Evolutionary conservation across 2,329 filamentous ascomycete genomes (phyloP).

Genomic region (Balansia obtecta): DNA sequence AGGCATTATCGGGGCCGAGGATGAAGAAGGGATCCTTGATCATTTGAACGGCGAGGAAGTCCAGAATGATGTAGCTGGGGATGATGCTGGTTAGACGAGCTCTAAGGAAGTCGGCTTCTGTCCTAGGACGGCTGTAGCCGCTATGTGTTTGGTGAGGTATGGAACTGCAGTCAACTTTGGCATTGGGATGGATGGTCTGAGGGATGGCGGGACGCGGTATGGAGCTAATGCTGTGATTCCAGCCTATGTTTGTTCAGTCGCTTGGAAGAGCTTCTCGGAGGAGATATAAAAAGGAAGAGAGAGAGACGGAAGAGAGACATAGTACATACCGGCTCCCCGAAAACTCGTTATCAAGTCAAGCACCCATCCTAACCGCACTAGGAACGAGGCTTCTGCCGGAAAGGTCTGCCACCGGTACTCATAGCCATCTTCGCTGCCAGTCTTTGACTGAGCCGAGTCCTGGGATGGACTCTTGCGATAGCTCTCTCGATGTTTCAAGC

Average conservation of each 20-base stretch:
- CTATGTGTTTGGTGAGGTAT: slow-evolving; percentile 29
- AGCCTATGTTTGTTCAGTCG: slow-evolving; percentile 26
- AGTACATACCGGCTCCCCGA: slow-evolving; percentile 36
- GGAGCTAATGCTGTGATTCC: slow-evolving; percentile 42
- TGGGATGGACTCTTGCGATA: background rate
- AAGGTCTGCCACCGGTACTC: slow-evolving; percentile 51
- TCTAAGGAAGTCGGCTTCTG: slow-evolving; percentile 31
- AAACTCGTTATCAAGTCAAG: slow-evolving; percentile 42
- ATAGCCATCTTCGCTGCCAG: slow-evolving; percentile 14
- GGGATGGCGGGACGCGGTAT: slow-evolving; percentile 35
- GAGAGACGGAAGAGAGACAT: background rate
- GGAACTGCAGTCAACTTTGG: slow-evolving; percentile 26
- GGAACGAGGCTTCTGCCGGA: slow-evolving; percentile 35
- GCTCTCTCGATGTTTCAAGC: slow-evolving; percentile 11
- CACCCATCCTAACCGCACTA: slow-evolving; percentile 40
- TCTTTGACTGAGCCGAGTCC: background rate
- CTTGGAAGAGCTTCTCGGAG: no score
- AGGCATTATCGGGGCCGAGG: slow-evolving; percentile 30
- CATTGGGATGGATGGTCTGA: slow-evolving; percentile 17
- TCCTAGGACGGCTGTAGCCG: slow-evolving; percentile 33
- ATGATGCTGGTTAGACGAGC: slow-evolving; percentile 33
- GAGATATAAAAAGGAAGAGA: background rate
- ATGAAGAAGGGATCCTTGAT: slow-evolving; percentile 71
- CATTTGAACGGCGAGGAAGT: slow-evolving; percentile 55
- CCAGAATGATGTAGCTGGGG: slow-evolving; percentile 53